These are phyloP conservation scores for Sporothrix pallida DNA, from an alignment of 2,329 filamentous ascomycete genomes.

Conservation along the genomic window DNA sequence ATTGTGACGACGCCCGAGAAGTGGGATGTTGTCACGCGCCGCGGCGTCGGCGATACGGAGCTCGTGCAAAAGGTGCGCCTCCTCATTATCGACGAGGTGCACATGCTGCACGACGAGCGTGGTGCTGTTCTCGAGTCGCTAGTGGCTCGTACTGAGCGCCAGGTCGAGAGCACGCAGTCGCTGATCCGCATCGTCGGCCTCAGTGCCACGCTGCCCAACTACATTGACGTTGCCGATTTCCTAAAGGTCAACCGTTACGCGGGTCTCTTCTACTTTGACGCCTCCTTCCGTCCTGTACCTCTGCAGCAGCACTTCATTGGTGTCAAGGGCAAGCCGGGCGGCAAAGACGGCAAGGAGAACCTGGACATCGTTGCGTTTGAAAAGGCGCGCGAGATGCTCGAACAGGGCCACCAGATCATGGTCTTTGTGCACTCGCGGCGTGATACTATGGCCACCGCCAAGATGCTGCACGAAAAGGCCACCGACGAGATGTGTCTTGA, in stretches of 20 bases:
- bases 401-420: conserved; percentile 95
- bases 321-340: conserved; percentile 86
- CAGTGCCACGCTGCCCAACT: conserved; percentile 95
- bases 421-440: conserved; percentile 98
- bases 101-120: conserved; percentile 98
- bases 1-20: conserved; percentile 99
- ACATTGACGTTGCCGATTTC: conserved; percentile 95
- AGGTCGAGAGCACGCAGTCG: conserved; percentile 97
- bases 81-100: conserved; percentile 97
- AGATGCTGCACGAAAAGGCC: conserved; percentile 85
- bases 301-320: conserved; percentile 97
- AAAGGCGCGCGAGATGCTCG: conserved; percentile 92
- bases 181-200: conserved; percentile 95
- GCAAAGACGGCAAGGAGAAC: conserved; percentile 83
- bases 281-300: conserved; percentile 92
- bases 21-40: conserved; percentile 97
- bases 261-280: conserved; percentile 95
- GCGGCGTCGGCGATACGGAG: conserved; percentile 96
- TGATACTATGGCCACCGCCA: conserved; percentile 88
- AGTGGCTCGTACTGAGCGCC: conserved; percentile 90
- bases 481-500: conserved; percentile 78
- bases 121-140: conserved; percentile 95
- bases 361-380: conserved; percentile 87
- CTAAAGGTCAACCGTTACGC: conserved; percentile 92
- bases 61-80: conserved; percentile 96